A percentile compares a stretch with the other conserved stretches of the same genome.
Evolutionary conservation across 805 yeast genomes (phyloP).

Genomic region (Kazachstania africana): DNA sequence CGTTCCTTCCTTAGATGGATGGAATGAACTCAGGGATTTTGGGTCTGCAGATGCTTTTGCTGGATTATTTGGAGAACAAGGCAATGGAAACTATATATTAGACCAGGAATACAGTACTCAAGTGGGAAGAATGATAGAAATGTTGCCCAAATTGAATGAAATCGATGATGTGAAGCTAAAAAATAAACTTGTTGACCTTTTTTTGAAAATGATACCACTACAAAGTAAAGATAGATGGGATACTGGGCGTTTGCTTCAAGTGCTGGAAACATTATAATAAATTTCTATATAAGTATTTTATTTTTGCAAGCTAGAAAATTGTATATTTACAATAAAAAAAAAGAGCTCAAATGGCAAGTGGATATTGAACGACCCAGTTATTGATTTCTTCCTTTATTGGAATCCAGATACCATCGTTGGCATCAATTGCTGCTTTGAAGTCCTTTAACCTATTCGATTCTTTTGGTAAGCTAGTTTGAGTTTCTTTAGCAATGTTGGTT

Average conservation of each 20-base stretch:
- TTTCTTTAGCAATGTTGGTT: slow-evolving; percentile 59
- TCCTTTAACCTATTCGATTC: slow-evolving; percentile 94
- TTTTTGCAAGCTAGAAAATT: too few species aligned
- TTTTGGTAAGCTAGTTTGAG: slow-evolving; percentile 72
- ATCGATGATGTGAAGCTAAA: slow-evolving; percentile 4
- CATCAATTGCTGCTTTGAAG: slow-evolving; percentile 72
- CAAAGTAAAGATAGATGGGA: slow-evolving; percentile 33
- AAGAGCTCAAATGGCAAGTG: slow-evolving; percentile 42
- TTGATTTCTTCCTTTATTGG: slow-evolving; percentile 66
- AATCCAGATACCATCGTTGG: slow-evolving; percentile 58
- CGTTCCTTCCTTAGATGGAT: slow-evolving; percentile 36
- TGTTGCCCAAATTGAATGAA: slow-evolving; percentile 16
- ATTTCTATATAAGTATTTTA: too few species aligned
- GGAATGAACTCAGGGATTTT: slow-evolving; percentile 29
- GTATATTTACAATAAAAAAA: too few species aligned
- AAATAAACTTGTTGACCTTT: slow-evolving; percentile 22
- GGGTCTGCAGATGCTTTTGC: slow-evolving; percentile 24
- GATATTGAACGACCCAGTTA: slow-evolving; percentile 85
- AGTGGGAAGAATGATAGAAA: slow-evolving; percentile 4
- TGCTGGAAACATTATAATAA: slow-evolving; percentile 3
- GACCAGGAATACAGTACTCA: slow-evolving; percentile 6
- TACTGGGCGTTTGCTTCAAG: slow-evolving; percentile 6
- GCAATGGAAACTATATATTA: slow-evolving; percentile 16
- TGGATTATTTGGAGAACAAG: slow-evolving; percentile 24
- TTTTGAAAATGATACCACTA: slow-evolving; percentile 33